Conservation (phyloP, 1,284 basidiomycete genomes). For the Boletellus dicymbophilus region DNA sequence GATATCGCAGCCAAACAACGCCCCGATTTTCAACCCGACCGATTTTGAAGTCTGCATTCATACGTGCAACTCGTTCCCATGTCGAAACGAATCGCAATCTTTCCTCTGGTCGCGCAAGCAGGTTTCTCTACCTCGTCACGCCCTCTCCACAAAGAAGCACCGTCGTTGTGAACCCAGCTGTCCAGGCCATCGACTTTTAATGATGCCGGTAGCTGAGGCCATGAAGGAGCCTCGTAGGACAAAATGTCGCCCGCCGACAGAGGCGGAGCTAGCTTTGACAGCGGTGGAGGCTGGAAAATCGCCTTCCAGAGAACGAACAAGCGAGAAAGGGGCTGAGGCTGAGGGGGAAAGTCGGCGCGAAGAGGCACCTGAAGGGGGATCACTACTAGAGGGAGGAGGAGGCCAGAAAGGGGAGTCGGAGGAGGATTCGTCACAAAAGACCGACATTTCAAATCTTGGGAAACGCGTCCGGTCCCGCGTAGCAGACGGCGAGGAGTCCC, state of each 20-base stretch:
- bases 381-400: conserved; percentile 7
- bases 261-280: conserved; percentile 23
- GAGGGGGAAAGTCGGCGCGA: conserved; percentile 7
- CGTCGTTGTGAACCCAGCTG: conserved; percentile 16
- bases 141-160: conserved; percentile 26
- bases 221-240: conserved; percentile 23
- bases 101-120: conserved; percentile 27
- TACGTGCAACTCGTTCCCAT: conserved; percentile 24
- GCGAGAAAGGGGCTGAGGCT: neutral
- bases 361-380: conserved; percentile 13
- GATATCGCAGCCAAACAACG: conserved; percentile 1
- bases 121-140: conserved; percentile 28
- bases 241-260: conserved; percentile 26
- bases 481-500: conserved; percentile 15
- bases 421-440: neutral
- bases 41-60: conserved; percentile 32
- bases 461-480: conserved; percentile 20
- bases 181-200: conserved; percentile 26
- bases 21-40: neutral
- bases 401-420: conserved; percentile 1
- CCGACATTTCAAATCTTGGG: conserved; percentile 3
- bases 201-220: conserved; percentile 19
- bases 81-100: conserved; percentile 32
- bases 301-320: neutral
- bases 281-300: conserved; percentile 9